Evolutionary conservation across 2,329 filamentous ascomycete species (phyloP).

Genomic region (Pseudogymnoascus sp.): DNA sequence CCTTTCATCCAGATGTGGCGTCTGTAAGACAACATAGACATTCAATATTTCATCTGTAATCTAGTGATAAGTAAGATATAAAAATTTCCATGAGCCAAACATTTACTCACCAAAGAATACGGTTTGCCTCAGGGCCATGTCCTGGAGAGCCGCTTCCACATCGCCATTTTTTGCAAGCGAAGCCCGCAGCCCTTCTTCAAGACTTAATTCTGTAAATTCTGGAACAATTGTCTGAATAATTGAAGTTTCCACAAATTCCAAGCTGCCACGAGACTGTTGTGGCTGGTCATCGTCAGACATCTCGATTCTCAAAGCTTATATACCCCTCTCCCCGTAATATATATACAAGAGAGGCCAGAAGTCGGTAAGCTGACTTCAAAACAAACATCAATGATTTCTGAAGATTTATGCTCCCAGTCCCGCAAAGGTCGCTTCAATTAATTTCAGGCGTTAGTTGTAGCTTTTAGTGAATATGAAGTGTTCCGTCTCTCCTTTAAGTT

Average conservation of each 20-base stretch:
- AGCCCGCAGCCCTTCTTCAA: slow-evolving; percentile 43
- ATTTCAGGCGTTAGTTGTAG: not conserved
- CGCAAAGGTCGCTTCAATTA: not conserved
- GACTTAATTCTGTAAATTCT: slow-evolving; percentile 43
- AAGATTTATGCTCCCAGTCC: not conserved
- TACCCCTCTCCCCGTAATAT: slow-evolving; percentile 14
- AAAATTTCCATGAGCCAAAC: slow-evolving; percentile 22
- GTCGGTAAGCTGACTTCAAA: slow-evolving; percentile 9
- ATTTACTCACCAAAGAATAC: slow-evolving; percentile 61
- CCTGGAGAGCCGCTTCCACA: slow-evolving; percentile 34
- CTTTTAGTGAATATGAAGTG: not conserved
- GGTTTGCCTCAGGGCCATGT: slow-evolving; percentile 52
- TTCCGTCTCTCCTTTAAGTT: not conserved
- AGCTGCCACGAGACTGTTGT: slow-evolving; percentile 26
- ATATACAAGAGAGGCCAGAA: slow-evolving; percentile 12
- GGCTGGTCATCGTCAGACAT: slow-evolving; percentile 25
- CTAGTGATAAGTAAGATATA: slow-evolving; percentile 42
- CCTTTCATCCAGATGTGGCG: slow-evolving; percentile 49
- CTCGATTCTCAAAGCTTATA: slow-evolving; percentile 15
- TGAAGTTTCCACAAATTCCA: slow-evolving; percentile 48
- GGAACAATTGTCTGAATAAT: slow-evolving; percentile 55
- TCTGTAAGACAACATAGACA: slow-evolving; percentile 59
- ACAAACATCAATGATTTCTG: not conserved
- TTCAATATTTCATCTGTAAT: slow-evolving; percentile 63
- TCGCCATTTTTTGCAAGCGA: slow-evolving; percentile 21